Percentiles rank a stretch among this genome's conserved stretches.
These are phyloP conservation scores for Globisporangium middletonii DNA, from an alignment of 352 stramenopile species.

Conservation along the genomic window DNA sequence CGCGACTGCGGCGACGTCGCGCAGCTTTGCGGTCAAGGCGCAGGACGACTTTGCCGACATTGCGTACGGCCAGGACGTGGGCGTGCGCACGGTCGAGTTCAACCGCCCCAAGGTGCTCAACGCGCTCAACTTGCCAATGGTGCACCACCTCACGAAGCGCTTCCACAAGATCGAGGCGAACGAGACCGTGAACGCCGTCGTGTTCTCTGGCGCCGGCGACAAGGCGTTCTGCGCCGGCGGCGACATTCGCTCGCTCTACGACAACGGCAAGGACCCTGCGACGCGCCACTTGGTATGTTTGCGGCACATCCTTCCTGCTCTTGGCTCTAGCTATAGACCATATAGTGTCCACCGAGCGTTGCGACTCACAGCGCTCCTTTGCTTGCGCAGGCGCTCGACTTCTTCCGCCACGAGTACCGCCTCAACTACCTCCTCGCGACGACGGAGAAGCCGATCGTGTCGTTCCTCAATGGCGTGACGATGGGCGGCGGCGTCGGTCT, in stretches of 20 bases:
- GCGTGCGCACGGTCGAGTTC: conserved; percentile 81
- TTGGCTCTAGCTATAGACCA: not conserved
- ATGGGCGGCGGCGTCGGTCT: conserved; percentile 98
- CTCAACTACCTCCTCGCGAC: conserved; percentile 90
- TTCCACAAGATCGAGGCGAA: conserved; percentile 80
- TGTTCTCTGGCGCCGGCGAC: conserved; percentile 75
- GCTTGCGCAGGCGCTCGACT: conserved; percentile 55
- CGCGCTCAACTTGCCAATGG: conserved; percentile 89
- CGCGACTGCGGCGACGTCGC: not conserved
- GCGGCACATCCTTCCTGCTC: not conserved
- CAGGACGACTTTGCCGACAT: conserved; percentile 60
- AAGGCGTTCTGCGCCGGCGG: conserved; percentile 95
- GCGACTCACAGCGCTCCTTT: not conserved
- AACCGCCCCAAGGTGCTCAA: conserved; percentile 92
- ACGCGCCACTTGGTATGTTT: conserved; percentile 46
- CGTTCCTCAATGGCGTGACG: conserved; percentile 96
- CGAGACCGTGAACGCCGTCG: conserved; percentile 68
- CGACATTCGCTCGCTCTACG: conserved; percentile 90
- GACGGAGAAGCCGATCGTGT: conserved; percentile 86
- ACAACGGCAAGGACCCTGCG: conserved; percentile 65
- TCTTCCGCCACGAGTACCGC: conserved; percentile 95
- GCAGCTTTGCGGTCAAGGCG: conserved; percentile 30
- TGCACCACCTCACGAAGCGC: conserved; percentile 84
- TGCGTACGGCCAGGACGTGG: conserved; percentile 70
- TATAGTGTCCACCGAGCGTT: not conserved